phyloP scores from a whole-genome alignment of 148 eudicot species.

The Rheum nobile region DNA sequence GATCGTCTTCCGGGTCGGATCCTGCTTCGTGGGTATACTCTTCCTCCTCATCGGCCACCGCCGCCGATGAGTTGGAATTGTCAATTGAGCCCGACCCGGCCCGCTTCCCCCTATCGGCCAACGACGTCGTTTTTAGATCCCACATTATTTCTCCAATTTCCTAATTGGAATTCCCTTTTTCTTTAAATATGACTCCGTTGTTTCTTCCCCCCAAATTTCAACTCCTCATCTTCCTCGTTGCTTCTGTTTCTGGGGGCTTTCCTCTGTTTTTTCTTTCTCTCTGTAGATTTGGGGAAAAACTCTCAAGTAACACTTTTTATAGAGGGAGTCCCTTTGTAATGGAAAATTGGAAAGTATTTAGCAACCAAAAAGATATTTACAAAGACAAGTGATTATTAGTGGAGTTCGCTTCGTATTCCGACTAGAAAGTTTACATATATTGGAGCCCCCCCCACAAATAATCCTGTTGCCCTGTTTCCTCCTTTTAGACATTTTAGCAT shows the following conservation, averaged over 20 bases:
- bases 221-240: background rate
- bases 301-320: background rate
- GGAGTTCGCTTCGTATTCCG: background rate
- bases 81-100: slow-evolving; percentile 25
- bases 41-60: slow-evolving; percentile 13
- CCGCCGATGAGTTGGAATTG: slow-evolving; percentile 65
- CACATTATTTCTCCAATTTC: slow-evolving; percentile 41
- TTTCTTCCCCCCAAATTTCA: background rate
- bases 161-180: background rate
- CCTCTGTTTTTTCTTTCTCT: background rate
- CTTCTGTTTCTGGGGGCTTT: background rate
- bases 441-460: background rate
- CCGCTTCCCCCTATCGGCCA: slow-evolving; percentile 37
- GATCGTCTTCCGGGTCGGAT: slow-evolving; percentile 28
- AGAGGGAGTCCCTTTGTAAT: background rate
- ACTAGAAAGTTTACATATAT: background rate
- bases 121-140: slow-evolving; percentile 64
- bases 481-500: background rate
- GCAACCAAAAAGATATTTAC: background rate
- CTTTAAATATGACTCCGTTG: background rate
- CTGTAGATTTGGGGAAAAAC: background rate
- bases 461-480: background rate
- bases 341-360: background rate
- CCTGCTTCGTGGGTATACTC: slow-evolving; percentile 21
- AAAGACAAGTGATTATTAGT: background rate